Conservation (phyloP, 345 rosid genomes). For the Brassica rapa region DNA sequence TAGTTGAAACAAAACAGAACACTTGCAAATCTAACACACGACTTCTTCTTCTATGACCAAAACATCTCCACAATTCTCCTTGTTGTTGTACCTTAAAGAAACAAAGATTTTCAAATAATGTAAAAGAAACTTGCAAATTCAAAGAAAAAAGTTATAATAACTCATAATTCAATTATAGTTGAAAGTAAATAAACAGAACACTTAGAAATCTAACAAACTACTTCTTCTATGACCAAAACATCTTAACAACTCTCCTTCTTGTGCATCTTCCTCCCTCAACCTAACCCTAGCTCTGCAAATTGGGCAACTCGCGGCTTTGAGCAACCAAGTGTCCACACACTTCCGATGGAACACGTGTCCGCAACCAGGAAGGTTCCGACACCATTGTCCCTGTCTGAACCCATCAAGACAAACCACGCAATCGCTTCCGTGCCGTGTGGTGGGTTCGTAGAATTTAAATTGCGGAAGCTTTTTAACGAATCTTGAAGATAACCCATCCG, state of each 20-base stretch:
- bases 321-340: slow-evolving; percentile 82
- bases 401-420: slow-evolving; percentile 83
- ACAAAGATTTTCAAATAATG: too few relatives aligned
- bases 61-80: too few relatives aligned
- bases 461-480: slow-evolving; percentile 62
- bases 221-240: slow-evolving; percentile 35
- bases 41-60: too few relatives aligned
- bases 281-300: slow-evolving; percentile 61
- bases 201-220: slow-evolving; percentile 47
- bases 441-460: slow-evolving; percentile 47
- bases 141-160: not conserved
- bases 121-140: too few relatives aligned
- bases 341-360: slow-evolving; percentile 76
- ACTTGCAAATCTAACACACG: too few relatives aligned
- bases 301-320: slow-evolving; percentile 70
- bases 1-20: too few relatives aligned
- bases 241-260: slow-evolving; percentile 27
- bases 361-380: slow-evolving; percentile 64
- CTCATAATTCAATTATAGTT: not conserved
- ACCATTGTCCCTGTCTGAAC: slow-evolving; percentile 75
- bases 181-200: slow-evolving; percentile 6
- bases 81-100: too few relatives aligned
- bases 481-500: slow-evolving; percentile 48
- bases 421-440: slow-evolving; percentile 31
- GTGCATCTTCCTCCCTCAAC: slow-evolving; percentile 36